Conservation (phyloP, 345 rosid genomes). For the Acer negundo region DNA sequence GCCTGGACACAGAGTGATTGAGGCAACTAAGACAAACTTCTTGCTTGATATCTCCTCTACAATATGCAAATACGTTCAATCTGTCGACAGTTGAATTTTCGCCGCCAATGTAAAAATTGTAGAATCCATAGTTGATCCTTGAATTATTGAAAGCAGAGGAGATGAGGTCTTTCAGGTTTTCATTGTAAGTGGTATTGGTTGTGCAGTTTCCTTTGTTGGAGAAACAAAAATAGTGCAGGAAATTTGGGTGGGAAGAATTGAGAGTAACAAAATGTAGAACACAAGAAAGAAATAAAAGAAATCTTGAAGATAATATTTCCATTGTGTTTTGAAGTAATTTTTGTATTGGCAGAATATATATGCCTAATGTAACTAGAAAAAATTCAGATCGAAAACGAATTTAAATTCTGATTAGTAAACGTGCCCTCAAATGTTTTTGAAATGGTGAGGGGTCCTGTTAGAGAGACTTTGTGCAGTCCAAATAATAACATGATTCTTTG, state of each 20-base stretch:
- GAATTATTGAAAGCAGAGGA: slow-evolving; percentile 20
- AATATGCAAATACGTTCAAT: slow-evolving; percentile 26
- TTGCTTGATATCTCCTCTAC: slow-evolving; percentile 29
- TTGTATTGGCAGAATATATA: neutral
- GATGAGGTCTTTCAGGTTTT: slow-evolving; percentile 27
- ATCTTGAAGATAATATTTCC: neutral
- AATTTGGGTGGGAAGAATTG: neutral
- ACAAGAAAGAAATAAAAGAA: neutral
- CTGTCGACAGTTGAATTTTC: neutral
- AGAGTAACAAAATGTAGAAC: neutral
- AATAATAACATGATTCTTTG: too few species aligned
- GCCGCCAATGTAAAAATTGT: slow-evolving; percentile 28
- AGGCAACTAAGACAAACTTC: slow-evolving; percentile 25
- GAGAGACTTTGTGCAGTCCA: too few species aligned
- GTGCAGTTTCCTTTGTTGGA: slow-evolving; percentile 17
- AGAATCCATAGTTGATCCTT: slow-evolving; percentile 27
- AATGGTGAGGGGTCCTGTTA: too few species aligned
- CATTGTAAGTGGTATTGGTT: slow-evolving; percentile 17
- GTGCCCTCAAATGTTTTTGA: too few species aligned
- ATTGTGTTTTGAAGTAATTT: neutral
- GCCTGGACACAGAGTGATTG: neutral
- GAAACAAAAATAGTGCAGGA: neutral
- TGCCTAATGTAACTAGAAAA: too few species aligned
- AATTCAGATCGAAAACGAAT: too few species aligned
- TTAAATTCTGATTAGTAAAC: too few species aligned